Percentiles rank a stretch among this genome's conserved stretches.
These are phyloP conservation scores for Isabelozyma heimii DNA, from an alignment of 805 yeast species.

Conservation along the genomic window DNA sequence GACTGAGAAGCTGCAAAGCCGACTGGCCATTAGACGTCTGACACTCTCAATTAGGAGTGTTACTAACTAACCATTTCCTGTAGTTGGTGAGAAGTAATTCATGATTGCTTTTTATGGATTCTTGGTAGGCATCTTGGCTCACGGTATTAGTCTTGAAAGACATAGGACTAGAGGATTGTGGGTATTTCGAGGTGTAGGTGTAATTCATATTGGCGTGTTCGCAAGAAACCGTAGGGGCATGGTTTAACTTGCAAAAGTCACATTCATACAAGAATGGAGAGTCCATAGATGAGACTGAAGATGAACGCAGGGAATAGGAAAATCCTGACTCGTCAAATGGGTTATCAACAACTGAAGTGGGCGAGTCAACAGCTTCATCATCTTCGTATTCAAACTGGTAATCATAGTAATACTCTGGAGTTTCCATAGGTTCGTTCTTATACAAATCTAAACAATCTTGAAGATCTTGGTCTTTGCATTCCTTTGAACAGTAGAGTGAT, in stretches of 20 bases:
- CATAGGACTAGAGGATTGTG: not conserved
- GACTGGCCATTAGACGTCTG: no score
- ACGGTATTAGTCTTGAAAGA: not conserved
- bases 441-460: conserved; percentile 3
- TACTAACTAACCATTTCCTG: conserved; percentile 20
- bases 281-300: not conserved
- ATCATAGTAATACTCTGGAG: conserved; percentile 1
- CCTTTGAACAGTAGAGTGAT: conserved; percentile 18
- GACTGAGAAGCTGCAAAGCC: no score
- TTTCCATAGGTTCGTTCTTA: not conserved
- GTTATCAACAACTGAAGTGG: not conserved
- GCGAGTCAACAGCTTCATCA: not conserved
- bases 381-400: conserved; percentile 3
- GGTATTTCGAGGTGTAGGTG: not conserved
- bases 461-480: conserved; percentile 14
- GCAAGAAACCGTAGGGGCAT: not conserved
- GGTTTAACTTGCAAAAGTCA: conserved; percentile 1
- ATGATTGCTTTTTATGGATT: conserved; percentile 9
- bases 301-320: not conserved
- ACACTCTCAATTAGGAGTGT: not conserved
- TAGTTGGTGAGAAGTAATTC: conserved; percentile 18
- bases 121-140: not conserved
- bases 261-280: not conserved
- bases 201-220: not conserved
- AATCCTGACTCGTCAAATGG: not conserved